Evolutionary conservation across 768 basidiomycete genomes (phyloP), one percentile per base, ranked within the genome.

Genomic region (Mycena kentingensis): DNA sequence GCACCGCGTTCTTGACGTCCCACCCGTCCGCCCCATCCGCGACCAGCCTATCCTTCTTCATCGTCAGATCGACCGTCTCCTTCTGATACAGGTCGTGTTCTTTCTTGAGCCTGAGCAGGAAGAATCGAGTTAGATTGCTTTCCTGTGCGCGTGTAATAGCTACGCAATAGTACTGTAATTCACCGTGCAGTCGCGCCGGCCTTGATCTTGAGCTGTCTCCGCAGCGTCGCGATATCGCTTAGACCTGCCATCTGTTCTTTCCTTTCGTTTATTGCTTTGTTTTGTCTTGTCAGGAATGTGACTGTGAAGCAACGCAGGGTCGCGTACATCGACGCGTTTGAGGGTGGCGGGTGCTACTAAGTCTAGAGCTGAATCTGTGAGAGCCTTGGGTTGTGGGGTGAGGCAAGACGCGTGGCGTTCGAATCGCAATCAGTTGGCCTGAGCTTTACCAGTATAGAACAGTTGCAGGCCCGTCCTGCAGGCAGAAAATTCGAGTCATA

Each of bases 171-270:
- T 11, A 29, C n/a, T 22, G 28, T 12, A 37, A 59, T 72, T 61
- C 60, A 91, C 90, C 90, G 77, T 66, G 77, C 79, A 41, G 82
- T 79, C 34, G 74, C 80, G 25, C 83, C 83, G 5, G 83, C 62
- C 72, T 90, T 91, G 75, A 92, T 93, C 69, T 82, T 87, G 56
- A 93, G 79, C 61, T 90, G 88, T 47, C 81, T 79, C 45, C 77
- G 77, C 43, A 83, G 63, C 25, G 79, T 70, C 44, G 74, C 69
- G 29, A 69, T 60, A 58, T 84, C 80, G 62, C 69, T 78, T 80
- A 83, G 83, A 29, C 52, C 68, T 12, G 44, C 41, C 37, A 47
- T 57, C 29, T 28, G 46, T 24, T 36, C n/a, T n/a, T n/a, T n/a
- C n/a, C n/a, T 44, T 26, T 50, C 29, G 50, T 18, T 57, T 15